These are phyloP conservation scores for Boletus vinaceobasis DNA, from an alignment of 768 basidiomycete species.

Conservation along the genomic window DNA sequence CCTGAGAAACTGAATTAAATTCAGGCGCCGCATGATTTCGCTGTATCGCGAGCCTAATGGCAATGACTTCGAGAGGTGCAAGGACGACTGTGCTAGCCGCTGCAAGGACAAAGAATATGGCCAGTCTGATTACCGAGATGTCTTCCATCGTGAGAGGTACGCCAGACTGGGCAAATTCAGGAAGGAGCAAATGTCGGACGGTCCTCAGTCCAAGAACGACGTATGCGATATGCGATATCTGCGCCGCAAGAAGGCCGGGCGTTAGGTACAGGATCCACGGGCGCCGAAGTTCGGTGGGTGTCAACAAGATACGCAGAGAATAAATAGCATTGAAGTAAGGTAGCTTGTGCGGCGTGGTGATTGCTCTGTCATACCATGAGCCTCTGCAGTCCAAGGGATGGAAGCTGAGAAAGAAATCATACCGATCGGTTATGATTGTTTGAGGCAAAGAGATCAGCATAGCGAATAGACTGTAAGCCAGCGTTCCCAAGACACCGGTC, in stretches of 20 bases:
- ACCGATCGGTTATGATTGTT: conserved; percentile 76
- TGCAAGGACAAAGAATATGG: conserved; percentile 56
- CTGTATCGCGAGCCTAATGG: conserved; percentile 77
- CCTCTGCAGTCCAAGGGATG: background rate
- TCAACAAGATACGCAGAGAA: conserved; percentile 68
- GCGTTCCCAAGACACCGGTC: conserved; percentile 55
- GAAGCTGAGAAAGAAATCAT: conserved; percentile 15
- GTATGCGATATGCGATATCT: conserved; percentile 44
- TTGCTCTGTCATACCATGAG: conserved; percentile 47
- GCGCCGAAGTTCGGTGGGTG: conserved; percentile 72
- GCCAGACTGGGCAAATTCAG: conserved; percentile 42
- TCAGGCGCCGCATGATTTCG: conserved; percentile 77
- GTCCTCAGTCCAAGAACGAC: conserved; percentile 41
- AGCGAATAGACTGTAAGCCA: conserved; percentile 61
- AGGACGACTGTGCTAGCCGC: conserved; percentile 55
- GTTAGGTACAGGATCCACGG: conserved; percentile 83
- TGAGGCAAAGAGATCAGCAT: conserved; percentile 68
- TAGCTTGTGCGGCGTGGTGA: conserved; percentile 79
- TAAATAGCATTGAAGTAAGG: conserved; percentile 56
- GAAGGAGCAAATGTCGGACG: conserved; percentile 53
- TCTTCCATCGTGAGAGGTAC: conserved; percentile 34
- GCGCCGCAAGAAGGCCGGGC: conserved; percentile 54
- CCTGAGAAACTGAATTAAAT: conserved; percentile 71
- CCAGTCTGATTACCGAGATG: conserved; percentile 47
- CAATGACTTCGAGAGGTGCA: conserved; percentile 76